Base-by-base conservation (phyloP, 1,139 yeast species). In the Debaryomyces sp. region DNA sequence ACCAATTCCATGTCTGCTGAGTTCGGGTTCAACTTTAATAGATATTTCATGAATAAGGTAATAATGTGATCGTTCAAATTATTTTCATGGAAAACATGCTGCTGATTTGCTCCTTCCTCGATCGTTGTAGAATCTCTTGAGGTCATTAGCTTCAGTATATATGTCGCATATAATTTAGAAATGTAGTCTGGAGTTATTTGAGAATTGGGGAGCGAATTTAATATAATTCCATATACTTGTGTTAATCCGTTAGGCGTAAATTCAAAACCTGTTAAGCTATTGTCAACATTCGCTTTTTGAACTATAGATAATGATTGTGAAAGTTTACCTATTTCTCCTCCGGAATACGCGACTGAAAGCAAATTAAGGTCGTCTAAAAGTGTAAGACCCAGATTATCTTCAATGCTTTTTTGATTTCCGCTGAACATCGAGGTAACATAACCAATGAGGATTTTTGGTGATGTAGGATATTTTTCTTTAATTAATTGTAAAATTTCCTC, bases 371-470 rank as follows among this genome's bases (percentile, higher is more conserved):
- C 62, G 48, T 70, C 63, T 21, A 73, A 56, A 1, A 66, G 48
- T 1, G 53, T 43, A 12, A 68, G 51, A 1, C 64, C 61, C 13
- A 48, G 37, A 36, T 48, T 49, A 10, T 54, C 44, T 12, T 27
- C 37, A 3, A 21, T 36, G 1, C 45, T 37, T 4, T 34, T 15
- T 22, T 50, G 29, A 8, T 41, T 29, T 15, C 55, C 60, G 13
- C 56, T 57, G 50, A 65, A 73, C 37, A 73, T 56, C 1, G 75
- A 61, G 0, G 68, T 64, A 24, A 67, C 64, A 51, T 76, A 76
- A 1, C 79, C 80, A 6, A 73, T 57, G 10, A 73, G 58, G 2
- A 74, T 64, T 40, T 71, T 65, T 1, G 78, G 77, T 6, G 71
- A 64, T 4, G 54, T 51, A 0, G 70, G 63, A 48, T 62, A 75